Conservation (phyloP, 2,329 filamentous ascomycete genomes). For the Cladorrhinum sp. region DNA sequence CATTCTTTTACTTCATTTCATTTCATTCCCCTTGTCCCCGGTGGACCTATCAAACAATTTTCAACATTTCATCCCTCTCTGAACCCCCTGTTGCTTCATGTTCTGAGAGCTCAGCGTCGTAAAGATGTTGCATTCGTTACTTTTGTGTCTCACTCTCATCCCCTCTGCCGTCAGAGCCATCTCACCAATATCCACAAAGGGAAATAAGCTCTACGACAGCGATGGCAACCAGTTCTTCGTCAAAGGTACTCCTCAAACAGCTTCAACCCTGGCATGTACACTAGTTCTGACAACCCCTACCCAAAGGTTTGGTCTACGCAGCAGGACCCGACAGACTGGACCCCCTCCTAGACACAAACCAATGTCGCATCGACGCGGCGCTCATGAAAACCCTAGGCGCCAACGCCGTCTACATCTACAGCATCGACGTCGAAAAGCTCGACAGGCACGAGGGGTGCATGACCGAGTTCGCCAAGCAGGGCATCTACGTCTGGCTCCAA, state of each 20-base stretch:
- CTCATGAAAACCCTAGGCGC: conserved; percentile 10
- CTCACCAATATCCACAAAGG: conserved; percentile 15
- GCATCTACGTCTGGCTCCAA: conserved; percentile 19
- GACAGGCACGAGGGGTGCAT: conserved; percentile 14
- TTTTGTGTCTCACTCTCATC: conserved; percentile 1
- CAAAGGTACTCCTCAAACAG: conserved; percentile 7
- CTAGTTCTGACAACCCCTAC: too few species aligned
- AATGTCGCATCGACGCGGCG: conserved; percentile 13
- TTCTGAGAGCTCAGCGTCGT: too few species aligned
- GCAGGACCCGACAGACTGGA: conserved; percentile 1
- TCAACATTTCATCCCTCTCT: too few species aligned
- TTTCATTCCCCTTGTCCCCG: too few species aligned
- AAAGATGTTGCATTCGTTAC: too few species aligned
- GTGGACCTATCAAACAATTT: too few species aligned
- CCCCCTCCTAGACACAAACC: conserved; percentile 10
- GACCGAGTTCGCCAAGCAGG: conserved; percentile 14
- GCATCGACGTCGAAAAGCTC: conserved; percentile 1
- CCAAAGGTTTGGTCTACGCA: conserved; percentile 12
- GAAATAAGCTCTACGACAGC: conserved; percentile 16
- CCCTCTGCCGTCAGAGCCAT: not conserved
- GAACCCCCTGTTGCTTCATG: too few species aligned
- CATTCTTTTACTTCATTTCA: too few species aligned
- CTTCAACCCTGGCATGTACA: too few species aligned
- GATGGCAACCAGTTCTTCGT: conserved; percentile 19
- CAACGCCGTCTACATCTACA: conserved; percentile 18